phyloP scores from a whole-genome alignment of 129 eudicot genomes.

The Saposhnikovia divaricata region DNA sequence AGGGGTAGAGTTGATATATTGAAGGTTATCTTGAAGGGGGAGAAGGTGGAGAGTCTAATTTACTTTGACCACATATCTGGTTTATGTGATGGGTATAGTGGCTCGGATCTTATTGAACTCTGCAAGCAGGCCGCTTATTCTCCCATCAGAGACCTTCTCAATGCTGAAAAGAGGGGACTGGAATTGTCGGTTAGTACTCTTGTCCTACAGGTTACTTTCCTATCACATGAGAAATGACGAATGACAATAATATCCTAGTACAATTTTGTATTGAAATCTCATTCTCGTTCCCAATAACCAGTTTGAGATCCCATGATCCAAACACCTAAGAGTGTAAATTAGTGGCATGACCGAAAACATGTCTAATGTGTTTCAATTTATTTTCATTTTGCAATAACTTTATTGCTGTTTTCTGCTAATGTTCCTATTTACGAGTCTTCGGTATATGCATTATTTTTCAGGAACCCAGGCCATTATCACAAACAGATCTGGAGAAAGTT shows the following conservation, averaged over 20 bases:
- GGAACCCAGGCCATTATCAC: constrained; percentile 72
- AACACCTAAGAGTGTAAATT: no score
- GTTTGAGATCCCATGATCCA: no score
- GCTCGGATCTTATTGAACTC: constrained; percentile 24
- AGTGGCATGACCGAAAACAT: no score
- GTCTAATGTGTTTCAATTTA: no score
- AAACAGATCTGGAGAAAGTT: constrained; percentile 69
- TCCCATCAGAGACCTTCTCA: constrained; percentile 27
- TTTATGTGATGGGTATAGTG: constrained; percentile 28
- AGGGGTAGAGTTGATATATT: constrained; percentile 46
- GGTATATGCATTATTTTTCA: constrained; percentile 12
- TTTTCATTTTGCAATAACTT: no score
- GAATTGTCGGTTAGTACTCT: constrained; percentile 16
- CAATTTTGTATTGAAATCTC: no score
- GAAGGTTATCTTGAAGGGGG: constrained; percentile 43
- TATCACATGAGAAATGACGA: not conserved
- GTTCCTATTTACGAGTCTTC: not conserved
- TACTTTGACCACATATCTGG: constrained; percentile 32
- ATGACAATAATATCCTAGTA: not conserved
- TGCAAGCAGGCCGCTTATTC: constrained; percentile 28
- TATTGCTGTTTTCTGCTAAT: not conserved
- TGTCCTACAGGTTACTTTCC: not conserved
- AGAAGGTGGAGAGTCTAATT: constrained; percentile 36
- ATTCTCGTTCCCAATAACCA: not conserved
- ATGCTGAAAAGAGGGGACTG: constrained; percentile 24